Base-by-base conservation (phyloP, 2,329 filamentous ascomycete species). In the Westerdykella aurantiaca region DNA sequence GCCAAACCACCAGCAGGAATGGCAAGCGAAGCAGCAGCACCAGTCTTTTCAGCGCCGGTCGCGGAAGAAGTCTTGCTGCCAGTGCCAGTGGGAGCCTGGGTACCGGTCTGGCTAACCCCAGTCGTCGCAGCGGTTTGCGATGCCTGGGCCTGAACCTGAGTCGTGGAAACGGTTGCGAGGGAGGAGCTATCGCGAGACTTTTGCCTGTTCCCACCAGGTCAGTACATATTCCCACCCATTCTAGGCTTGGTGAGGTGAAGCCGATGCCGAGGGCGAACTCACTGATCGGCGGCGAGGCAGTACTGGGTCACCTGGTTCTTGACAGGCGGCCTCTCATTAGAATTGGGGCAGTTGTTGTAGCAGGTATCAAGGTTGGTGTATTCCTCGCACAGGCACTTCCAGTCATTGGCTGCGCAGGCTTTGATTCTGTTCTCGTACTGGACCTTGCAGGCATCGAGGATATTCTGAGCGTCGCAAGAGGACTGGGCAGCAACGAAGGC, bases 291-390 rank as follows among this genome's bases (percentile, higher is more conserved):
- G 23, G 72, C 72, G 40, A 61, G 58, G 54, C 72, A 75, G 60
- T 49, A 68, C 31, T 54, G 51, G 3, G 57, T 63, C 14, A 66
- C 63, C 48, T 61, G 56, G 53, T 63, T 64, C 53, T 67, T 44
- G 34, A 65, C 61, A 0, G 63, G 55, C 5, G 54, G 40, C 46
- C 47, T 55, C 37, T 59, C 64, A 13, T 68, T 49, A 55, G 75
- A 71, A 51, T 69, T 63, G 41, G 80, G 79, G 69, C 81, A 83
- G 71, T 81, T 80, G 71, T 77, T 76, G 70, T 81, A 83, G 75
- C 81, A 83, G 25, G 72, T 77, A 51, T 77, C 53, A 31, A 79
- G 68, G 42, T 76, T 71, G 31, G 60, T 73, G 61, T 75, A 78
- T 53, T 77, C 72, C 39, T 72, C 67, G 66, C 80, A 84, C 23